Evolutionary conservation across 176 grass and related monocot genomes (phyloP), one percentile per base, ranked within the genome.

Genomic region (Saccharum spontaneum): DNA sequence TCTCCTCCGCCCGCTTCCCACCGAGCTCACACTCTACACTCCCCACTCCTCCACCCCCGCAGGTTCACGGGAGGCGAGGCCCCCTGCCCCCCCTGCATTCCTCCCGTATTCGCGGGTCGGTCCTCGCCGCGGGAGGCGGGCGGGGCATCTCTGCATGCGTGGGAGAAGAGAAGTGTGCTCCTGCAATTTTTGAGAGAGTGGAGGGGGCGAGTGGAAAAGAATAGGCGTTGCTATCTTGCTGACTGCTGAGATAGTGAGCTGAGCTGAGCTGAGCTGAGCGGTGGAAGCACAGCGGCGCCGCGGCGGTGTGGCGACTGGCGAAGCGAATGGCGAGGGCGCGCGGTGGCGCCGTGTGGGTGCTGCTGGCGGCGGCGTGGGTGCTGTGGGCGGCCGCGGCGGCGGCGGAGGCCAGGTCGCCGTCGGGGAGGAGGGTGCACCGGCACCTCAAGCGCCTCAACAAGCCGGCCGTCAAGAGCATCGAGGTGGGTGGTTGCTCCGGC

Each of bases 391-490:
- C 79, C 0, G 63, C 5, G 43, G 69, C 16, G 43, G 69, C 22
- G 17, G 77, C 39, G 73, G 82, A 57, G 45, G 82, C 40, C 9
- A 88, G 86, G 45, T 24, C 86, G 28, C 67, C 61, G 74, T 7
- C 64, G 10, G 52, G 55, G 49, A 88, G 65, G 72, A 88, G 65
- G 72, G 67, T 89, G 76, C 87, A 97, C 57, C 77, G 87, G 30
- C 90, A 94, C 63, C 82, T 97, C 36, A 94, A 92, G 82, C 84
- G 88, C 45, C 65, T 97, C 40, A 97, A 97, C 75, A 90, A 90
- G 57, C 76, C 74, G 30, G 70, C 94, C 38, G 41, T 92, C n/a
- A 92, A 80, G 84, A 90, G 80, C 60, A 92, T 97, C 67, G 36
- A 90, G 79, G 94, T 97, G 38, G 14, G 39, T 13, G 16, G 33